phyloP scores from a whole-genome alignment of 306 rosid species.

The Neltuma alba region DNA sequence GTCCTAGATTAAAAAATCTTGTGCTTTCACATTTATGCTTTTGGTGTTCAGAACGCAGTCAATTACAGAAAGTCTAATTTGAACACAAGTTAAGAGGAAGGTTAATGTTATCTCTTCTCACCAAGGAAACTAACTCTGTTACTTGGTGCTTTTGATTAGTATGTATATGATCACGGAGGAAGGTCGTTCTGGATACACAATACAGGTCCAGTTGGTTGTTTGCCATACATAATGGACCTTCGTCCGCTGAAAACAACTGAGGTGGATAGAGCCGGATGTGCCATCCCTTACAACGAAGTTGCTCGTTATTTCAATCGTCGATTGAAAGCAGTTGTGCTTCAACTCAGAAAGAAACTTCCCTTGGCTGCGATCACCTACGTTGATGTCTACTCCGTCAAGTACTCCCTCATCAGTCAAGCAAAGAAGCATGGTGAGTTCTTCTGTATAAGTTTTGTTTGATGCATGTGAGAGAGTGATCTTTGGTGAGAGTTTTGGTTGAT shows the following conservation, averaged over 20 bases:
- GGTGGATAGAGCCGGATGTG: constrained; percentile 65
- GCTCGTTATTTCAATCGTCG: constrained; percentile 62
- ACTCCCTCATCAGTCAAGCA: constrained; percentile 65
- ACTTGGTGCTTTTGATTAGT: constrained; percentile 22
- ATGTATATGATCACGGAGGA: constrained; percentile 49
- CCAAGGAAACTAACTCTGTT: neutral
- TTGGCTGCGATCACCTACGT: constrained; percentile 76
- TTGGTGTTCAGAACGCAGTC: no score
- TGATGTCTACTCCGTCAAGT: constrained; percentile 73
- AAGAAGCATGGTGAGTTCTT: constrained; percentile 51
- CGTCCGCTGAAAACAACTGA: constrained; percentile 8
- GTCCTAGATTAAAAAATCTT: neutral
- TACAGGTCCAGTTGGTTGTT: constrained; percentile 58
- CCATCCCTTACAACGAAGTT: constrained; percentile 54
- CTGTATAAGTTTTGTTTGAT: constrained; percentile 6
- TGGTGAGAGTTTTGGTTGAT: constrained; percentile 5
- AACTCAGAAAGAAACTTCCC: constrained; percentile 58
- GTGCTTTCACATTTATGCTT: neutral
- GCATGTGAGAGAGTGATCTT: neutral
- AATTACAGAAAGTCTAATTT: no score
- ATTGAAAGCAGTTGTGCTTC: constrained; percentile 35
- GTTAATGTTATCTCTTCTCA: neutral
- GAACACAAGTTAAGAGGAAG: neutral
- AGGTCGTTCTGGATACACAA: constrained; percentile 61
- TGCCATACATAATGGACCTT: constrained; percentile 53